Evolutionary conservation across 768 basidiomycete species (phyloP).

Genomic region (Sarcodon aspratus): DNA sequence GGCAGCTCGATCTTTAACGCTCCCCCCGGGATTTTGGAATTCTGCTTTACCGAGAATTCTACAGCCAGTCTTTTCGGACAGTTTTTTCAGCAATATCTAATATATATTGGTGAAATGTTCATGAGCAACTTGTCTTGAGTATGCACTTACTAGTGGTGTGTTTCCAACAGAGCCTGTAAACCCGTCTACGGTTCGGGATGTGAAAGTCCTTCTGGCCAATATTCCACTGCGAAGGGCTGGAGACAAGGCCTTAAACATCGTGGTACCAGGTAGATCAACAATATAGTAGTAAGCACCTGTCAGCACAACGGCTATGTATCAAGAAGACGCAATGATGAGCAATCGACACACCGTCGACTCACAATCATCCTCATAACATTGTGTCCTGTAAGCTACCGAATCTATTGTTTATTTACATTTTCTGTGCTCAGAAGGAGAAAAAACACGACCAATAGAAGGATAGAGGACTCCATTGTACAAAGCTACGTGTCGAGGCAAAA

Average conservation of each 20-base stretch:
- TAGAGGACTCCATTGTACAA: too few relatives aligned
- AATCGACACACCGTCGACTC: neutral
- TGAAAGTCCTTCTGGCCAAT: conserved; percentile 12
- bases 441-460: too few relatives aligned
- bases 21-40: conserved; percentile 96
- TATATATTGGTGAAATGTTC: conserved; percentile 2
- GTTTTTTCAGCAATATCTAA: conserved; percentile 72
- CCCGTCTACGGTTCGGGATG: conserved; percentile 43
- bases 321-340: conserved; percentile 16
- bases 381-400: neutral
- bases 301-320: neutral
- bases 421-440: too few relatives aligned
- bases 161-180: conserved; percentile 87
- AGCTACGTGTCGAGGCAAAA: too few relatives aligned
- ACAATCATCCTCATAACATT: neutral
- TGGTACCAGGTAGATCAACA: conserved; percentile 1
- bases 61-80: conserved; percentile 77
- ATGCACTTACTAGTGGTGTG: conserved; percentile 69
- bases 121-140: neutral
- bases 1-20: conserved; percentile 96
- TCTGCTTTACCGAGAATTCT: conserved; percentile 94
- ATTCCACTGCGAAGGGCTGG: conserved; percentile 6
- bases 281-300: neutral
- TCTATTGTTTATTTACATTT: conserved; percentile 3
- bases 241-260: conserved; percentile 7